Evolutionary conservation across 805 yeast species (phyloP).

Genomic region (Candida caryicola): DNA sequence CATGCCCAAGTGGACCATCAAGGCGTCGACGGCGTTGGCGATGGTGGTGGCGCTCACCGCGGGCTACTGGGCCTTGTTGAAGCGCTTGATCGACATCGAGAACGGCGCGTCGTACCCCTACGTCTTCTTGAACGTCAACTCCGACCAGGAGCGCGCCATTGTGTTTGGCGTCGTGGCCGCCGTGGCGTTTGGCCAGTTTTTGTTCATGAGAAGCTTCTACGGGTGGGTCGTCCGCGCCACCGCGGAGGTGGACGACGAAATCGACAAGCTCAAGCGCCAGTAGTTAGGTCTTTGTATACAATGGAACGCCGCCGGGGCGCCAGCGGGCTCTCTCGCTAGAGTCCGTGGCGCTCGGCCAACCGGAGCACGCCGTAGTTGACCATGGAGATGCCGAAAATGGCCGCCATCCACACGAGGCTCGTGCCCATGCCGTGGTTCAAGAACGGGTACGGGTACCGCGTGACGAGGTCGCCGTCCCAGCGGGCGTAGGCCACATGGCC

Average conservation of each 20-base stretch:
- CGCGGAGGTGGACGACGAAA: slow-evolving; percentile 8
- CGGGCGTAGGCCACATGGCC: neutral
- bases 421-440: slow-evolving; percentile 3
- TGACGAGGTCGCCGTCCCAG: slow-evolving; percentile 4
- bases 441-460: slow-evolving; percentile 20
- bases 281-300: too few species aligned
- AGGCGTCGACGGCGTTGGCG: slow-evolving; percentile 34
- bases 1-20: slow-evolving; percentile 44
- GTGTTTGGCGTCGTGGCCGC: slow-evolving; percentile 48
- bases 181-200: slow-evolving; percentile 29
- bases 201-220: slow-evolving; percentile 27
- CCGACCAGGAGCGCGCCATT: slow-evolving; percentile 38
- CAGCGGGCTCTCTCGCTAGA: too few species aligned
- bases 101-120: slow-evolving; percentile 59
- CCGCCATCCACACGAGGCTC: neutral
- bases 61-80: slow-evolving; percentile 54
- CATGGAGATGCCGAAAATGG: neutral
- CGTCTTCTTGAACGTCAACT: slow-evolving; percentile 58
- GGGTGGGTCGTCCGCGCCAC: slow-evolving; percentile 13
- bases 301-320: too few species aligned
- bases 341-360: too few species aligned
- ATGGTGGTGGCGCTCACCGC: slow-evolving; percentile 39
- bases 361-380: slow-evolving; percentile 4
- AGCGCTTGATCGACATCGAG: slow-evolving; percentile 44
- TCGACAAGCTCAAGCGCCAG: neutral